phyloP scores from a whole-genome alignment of 2,329 filamentous ascomycete genomes.

The Hymenoscyphus albidus region DNA sequence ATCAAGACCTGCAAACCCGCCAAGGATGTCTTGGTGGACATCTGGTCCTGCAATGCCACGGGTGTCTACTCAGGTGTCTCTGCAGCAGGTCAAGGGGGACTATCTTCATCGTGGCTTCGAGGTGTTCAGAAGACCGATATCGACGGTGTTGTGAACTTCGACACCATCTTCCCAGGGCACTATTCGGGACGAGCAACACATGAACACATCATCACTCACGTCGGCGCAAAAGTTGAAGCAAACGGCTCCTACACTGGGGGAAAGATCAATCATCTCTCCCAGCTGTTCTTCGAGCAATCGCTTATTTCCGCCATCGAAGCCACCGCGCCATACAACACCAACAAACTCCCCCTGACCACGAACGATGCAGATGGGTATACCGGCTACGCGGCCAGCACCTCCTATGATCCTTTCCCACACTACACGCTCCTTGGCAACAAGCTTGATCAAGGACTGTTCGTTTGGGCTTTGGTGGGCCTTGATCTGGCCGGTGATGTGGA shows the following conservation, averaged over 20 bases:
- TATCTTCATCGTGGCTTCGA: conserved; percentile 22
- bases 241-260: conserved; percentile 12
- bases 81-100: conserved; percentile 10
- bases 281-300: conserved; percentile 62
- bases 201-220: conserved; percentile 13
- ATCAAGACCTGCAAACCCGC: conserved; percentile 50
- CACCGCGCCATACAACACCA: conserved; percentile 45
- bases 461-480: conserved; percentile 48
- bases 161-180: conserved; percentile 44
- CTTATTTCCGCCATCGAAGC: conserved; percentile 52
- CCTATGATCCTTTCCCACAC: conserved; percentile 51
- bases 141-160: conserved; percentile 40
- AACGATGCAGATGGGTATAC: conserved; percentile 12
- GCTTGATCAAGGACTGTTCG: conserved; percentile 49
- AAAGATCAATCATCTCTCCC: conserved; percentile 37
- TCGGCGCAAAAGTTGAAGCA: conserved; percentile 6
- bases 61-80: conserved; percentile 16
- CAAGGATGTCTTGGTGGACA: conserved; percentile 46
- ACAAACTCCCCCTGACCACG: conserved; percentile 32
- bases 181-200: conserved; percentile 43
- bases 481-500: conserved; percentile 16
- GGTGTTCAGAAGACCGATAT: conserved; percentile 40
- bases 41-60: conserved; percentile 41
- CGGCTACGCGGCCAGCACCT: conserved; percentile 36
- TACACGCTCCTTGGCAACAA: conserved; percentile 55